Evolutionary conservation across 768 basidiomycete species (phyloP).

Genomic region (Leccinellum luteum): DNA sequence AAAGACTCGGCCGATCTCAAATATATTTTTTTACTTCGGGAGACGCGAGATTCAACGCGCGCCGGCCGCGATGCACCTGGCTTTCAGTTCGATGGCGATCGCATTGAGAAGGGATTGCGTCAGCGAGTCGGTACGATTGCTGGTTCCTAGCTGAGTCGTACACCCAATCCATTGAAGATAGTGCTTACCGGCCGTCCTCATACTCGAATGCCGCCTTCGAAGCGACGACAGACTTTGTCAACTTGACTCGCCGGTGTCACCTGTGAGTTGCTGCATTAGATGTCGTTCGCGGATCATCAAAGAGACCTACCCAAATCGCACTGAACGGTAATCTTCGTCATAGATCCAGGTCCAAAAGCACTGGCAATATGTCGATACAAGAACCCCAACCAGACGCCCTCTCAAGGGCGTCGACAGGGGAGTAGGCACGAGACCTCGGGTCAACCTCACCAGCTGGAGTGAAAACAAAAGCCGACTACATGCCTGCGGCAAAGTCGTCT

Average conservation of each 20-base stretch:
- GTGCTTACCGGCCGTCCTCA: constrained; percentile 80
- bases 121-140: constrained; percentile 73
- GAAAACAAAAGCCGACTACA: constrained; percentile 21
- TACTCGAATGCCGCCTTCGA: constrained; percentile 91
- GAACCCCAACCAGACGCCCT: constrained; percentile 46
- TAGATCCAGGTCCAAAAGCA: no score
- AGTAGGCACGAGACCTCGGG: constrained; percentile 7
- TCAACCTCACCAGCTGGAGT: constrained; percentile 9
- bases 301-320: no score
- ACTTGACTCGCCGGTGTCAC: constrained; percentile 81
- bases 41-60: constrained; percentile 93
- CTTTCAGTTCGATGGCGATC: constrained; percentile 82
- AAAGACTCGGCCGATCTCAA: constrained; percentile 89
- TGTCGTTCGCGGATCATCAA: not conserved
- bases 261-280: constrained; percentile 72
- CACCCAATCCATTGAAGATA: not conserved
- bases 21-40: constrained; percentile 97
- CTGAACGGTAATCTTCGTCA: no score
- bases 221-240: constrained; percentile 94
- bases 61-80: constrained; percentile 86
- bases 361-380: no score
- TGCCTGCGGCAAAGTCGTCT: no score
- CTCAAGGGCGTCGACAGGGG: constrained; percentile 8
- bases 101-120: constrained; percentile 81
- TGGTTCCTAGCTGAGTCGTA: constrained; percentile 26